Conservation (phyloP, 345 rosid genomes). For the Salix viminalis region DNA sequence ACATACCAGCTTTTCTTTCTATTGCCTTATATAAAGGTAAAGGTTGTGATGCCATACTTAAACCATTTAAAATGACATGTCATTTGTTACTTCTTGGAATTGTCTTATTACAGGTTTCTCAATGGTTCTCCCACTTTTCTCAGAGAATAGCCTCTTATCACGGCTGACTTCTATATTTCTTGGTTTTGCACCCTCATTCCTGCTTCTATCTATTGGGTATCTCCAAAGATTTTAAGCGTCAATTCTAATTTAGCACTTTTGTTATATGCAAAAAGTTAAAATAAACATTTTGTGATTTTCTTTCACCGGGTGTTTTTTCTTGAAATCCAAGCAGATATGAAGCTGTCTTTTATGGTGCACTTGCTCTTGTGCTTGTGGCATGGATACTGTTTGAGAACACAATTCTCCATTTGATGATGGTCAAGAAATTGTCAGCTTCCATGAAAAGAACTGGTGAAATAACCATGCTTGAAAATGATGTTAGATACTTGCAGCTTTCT, state of each 20-base stretch:
- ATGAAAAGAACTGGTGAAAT: slow-evolving; percentile 34
- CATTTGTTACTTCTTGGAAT: neutral
- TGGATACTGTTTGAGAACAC: slow-evolving; percentile 84
- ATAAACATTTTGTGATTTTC: slow-evolving; percentile 5
- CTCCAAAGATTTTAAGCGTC: slow-evolving; percentile 3
- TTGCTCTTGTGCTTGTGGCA: slow-evolving; percentile 67
- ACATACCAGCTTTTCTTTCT: neutral
- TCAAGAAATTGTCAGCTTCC: slow-evolving; percentile 35
- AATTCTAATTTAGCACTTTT: neutral
- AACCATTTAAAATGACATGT: neutral
- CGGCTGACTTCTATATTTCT: slow-evolving; percentile 80
- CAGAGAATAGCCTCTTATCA: slow-evolving; percentile 61
- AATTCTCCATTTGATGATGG: slow-evolving; percentile 43
- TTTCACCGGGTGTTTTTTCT: slow-evolving; percentile 2
- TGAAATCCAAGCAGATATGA: slow-evolving; percentile 60
- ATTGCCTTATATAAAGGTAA: neutral
- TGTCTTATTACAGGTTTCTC: slow-evolving; percentile 54
- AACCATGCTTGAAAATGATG: slow-evolving; percentile 41
- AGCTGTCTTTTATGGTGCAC: slow-evolving; percentile 87
- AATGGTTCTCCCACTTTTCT: slow-evolving; percentile 76
- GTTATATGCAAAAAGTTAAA: neutral
- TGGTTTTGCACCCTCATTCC: slow-evolving; percentile 87
- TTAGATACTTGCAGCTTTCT: slow-evolving; percentile 72
- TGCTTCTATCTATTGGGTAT: slow-evolving; percentile 91
- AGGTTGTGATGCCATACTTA: neutral